Evolutionary conservation across 108 stramenopile genomes (phyloP).

Genomic region (Aurantiochytrium sp.): DNA sequence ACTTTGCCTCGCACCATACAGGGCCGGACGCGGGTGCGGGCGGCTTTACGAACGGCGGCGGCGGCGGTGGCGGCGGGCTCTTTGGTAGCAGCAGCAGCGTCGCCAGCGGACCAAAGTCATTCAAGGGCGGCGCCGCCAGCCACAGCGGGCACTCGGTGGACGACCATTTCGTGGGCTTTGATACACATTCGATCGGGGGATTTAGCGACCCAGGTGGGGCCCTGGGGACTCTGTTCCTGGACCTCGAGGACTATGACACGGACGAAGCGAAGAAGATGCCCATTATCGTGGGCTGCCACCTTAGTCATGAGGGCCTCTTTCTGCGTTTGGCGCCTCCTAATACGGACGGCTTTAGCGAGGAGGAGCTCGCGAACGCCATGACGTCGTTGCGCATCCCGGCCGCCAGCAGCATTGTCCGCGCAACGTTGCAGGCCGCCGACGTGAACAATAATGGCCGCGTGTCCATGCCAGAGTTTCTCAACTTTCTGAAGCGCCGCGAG

Average conservation of each 20-base stretch:
- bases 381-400: conserved; percentile 13
- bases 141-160: neutral
- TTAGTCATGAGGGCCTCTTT: neutral
- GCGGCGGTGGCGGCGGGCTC: no score
- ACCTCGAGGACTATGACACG: neutral
- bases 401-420: neutral
- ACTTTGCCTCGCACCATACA: neutral
- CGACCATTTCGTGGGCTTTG: neutral
- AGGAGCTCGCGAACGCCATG: conserved; percentile 29
- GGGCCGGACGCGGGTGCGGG: neutral
- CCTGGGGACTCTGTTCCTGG: neutral
- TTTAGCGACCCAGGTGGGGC: neutral
- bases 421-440: neutral
- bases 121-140: no score
- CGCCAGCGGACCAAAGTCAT: no score
- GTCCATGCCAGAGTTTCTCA: conserved; percentile 6
- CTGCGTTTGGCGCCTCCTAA: neutral
- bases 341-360: conserved; percentile 18
- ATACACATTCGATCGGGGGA: neutral
- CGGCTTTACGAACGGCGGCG: no score
- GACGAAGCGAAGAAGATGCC: neutral
- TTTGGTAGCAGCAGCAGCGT: no score
- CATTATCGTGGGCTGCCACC: conserved; percentile 24
- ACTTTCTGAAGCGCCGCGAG: neutral
- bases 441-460: conserved; percentile 15